Evolutionary conservation across 78 protist species (phyloP), one percentile per base, ranked within the genome.

Genomic region (Dictyostelium brefeldianum): DNA sequence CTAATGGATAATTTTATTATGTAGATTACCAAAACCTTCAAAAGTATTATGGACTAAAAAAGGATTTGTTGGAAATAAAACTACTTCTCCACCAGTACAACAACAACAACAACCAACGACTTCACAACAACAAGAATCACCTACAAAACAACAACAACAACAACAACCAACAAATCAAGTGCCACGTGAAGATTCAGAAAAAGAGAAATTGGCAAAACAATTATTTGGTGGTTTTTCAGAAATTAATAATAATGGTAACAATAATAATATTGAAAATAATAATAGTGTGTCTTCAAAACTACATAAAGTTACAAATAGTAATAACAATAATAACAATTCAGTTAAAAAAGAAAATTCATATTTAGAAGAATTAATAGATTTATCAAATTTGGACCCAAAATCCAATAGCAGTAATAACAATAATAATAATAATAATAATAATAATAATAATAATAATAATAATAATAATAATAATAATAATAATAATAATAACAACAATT

Each of bases 1-100:
- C 43, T 36, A 36, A 36, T 2, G 43, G 1, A 2, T 36, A 3
- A 0, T 65, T 3, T 65, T 65, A 27, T 9, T 14, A 1, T 27
- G 2, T 5, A 48, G 31, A 50, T 18, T 87, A 41, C 93, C 93
- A 22, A 87, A 87, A 65, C 79, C 93, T 12, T 62, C 36, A 11
- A 87, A 87, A 46, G 81, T 87, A 36, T 70, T 73, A 27, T 87
- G 93, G 93, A 87, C 93, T n/a, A 87, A 87, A 50, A 36, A 87
- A 87, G 93, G 93, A 4, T 87, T 64, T 54, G 48, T 77, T 65
- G 93, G 93, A 9, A 62, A 62, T 62, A 80, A 62, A 78, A 3
- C 25, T 20, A 27, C 6, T 14, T 5, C 83, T 25, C 48, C 46
- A 67, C 5, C 83, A 64, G 50, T 59, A 47, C 53, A 20, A 59